These are phyloP conservation scores for Clavariopsis aquatica DNA, from an alignment of 495 filamentous ascomycete genomes.

Conservation along the genomic window DNA sequence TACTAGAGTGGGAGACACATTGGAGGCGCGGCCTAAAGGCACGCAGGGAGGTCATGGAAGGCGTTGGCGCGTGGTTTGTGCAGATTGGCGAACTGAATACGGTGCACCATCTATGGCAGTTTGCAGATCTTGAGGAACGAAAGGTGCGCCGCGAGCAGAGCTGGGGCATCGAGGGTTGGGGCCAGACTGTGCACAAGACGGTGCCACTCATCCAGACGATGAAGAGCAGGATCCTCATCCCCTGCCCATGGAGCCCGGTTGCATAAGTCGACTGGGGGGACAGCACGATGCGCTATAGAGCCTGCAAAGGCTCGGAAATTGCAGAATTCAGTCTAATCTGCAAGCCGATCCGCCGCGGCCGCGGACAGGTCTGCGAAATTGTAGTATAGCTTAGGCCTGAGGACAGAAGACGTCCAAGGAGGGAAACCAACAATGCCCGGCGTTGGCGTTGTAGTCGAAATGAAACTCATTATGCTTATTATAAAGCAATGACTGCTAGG, in stretches of 20 bases:
- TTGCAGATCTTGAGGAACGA: slow-evolving; percentile 91
- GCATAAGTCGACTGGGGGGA: slow-evolving; percentile 51
- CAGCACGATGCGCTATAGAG: neutral
- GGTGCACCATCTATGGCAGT: slow-evolving; percentile 98
- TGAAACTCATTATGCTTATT: neutral
- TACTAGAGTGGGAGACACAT: slow-evolving; percentile 97
- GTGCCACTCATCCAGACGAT: slow-evolving; percentile 95
- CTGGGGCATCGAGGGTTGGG: slow-evolving; percentile 94
- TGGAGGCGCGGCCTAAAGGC: slow-evolving; percentile 93
- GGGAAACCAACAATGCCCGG: slow-evolving; percentile 3
- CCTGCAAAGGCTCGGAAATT: neutral
- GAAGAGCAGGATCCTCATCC: slow-evolving; percentile 90
- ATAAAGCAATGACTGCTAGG: neutral
- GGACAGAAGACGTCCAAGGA: neutral
- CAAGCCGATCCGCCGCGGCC: neutral
- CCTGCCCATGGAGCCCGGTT: slow-evolving; percentile 95
- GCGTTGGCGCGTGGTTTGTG: slow-evolving; percentile 97
- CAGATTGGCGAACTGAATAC: slow-evolving; percentile 98
- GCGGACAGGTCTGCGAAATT: neutral
- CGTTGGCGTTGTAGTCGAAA: slow-evolving; percentile 4
- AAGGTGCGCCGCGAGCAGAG: slow-evolving; percentile 90
- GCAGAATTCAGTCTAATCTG: neutral
- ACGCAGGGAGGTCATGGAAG: slow-evolving; percentile 94
- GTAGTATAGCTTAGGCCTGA: neutral
- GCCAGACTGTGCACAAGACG: slow-evolving; percentile 97